A percentile compares a stretch with the other conserved stretches of the same genome.
Conservation (phyloP, 441 rosid species). For the Omphalea diandra region DNA sequence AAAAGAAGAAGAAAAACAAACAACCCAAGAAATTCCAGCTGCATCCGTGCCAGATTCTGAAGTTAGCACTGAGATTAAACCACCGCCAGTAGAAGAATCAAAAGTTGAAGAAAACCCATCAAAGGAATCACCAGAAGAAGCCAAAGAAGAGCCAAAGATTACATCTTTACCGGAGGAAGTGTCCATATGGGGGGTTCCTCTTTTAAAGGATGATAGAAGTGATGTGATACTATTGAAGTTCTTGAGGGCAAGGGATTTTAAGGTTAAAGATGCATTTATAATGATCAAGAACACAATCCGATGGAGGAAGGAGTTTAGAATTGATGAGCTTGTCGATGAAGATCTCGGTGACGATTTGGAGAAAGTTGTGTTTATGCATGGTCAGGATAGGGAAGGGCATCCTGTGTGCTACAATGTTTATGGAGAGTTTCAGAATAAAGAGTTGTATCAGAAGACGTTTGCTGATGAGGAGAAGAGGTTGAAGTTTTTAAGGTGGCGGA, state of each 20-base stretch:
- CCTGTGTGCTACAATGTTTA: slow-evolving; percentile 91
- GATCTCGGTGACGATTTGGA: slow-evolving; percentile 72
- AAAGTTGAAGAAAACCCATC: slow-evolving; percentile 25
- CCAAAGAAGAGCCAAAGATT: slow-evolving; percentile 11
- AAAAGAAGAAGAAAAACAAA: slow-evolving; percentile 13
- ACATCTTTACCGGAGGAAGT: slow-evolving; percentile 31
- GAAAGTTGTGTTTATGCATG: slow-evolving; percentile 87
- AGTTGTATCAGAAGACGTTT: slow-evolving; percentile 63
- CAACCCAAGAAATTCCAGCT: background rate
- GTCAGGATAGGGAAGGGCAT: slow-evolving; percentile 71
- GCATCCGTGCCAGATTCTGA: slow-evolving; percentile 21
- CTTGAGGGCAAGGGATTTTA: slow-evolving; percentile 85
- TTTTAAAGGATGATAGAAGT: slow-evolving; percentile 64
- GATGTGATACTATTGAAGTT: slow-evolving; percentile 78
- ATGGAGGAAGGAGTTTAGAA: slow-evolving; percentile 76
- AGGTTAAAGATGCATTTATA: slow-evolving; percentile 60
- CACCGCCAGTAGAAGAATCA: slow-evolving; percentile 9
- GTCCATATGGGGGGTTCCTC: slow-evolving; percentile 75
- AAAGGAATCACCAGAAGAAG: slow-evolving; percentile 18
- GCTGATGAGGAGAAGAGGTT: slow-evolving; percentile 68
- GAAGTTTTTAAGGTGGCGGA: slow-evolving; percentile 74
- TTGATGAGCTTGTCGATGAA: slow-evolving; percentile 65
- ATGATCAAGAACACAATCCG: slow-evolving; percentile 70
- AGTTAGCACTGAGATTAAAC: slow-evolving; percentile 30
- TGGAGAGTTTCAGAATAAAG: slow-evolving; percentile 84